Base-by-base conservation (phyloP, 345 rosid species). In the Mercurialis annua region DNA sequence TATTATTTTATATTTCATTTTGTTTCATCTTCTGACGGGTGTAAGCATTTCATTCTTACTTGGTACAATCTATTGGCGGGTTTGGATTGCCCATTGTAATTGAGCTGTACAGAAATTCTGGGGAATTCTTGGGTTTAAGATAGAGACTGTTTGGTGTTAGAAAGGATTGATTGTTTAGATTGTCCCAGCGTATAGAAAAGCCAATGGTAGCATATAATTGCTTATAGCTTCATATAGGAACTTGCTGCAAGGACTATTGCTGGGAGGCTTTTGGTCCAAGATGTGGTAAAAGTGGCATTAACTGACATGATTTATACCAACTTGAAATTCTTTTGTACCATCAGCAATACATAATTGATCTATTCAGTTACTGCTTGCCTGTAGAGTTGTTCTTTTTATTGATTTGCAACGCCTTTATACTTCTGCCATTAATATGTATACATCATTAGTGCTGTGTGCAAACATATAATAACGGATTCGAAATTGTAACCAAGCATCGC, bases 401-500 rank as follows among this genome's bases (percentile, higher is more conserved):
- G 18, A 6, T 62, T n/a, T 50, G 29, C 20, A 5, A 14, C 30
- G 30, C 20, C 48, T 30, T 48, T 67, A 33, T 46, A 64, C 33
- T 62, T 20, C 48, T 40, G 43, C 33, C 63, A 11, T 62, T 71
- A 12, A 50, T 24, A 17, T 68, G 20, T 48, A 27, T 10, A 4
- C 0, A 15, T 23, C 33, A 20, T 56, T 43, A 47, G 11, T 53
- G 53, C 23, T 20, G 56, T 2, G 14, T n/a, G n/a, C n/a, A n/a
- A n/a, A n/a, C n/a, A n/a, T n/a, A n/a, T n/a, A n/a, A n/a, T n/a
- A n/a, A n/a, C n/a, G n/a, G n/a, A n/a, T n/a, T n/a, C n/a, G n/a
- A n/a, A n/a, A 52, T 27, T 23, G 67, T 71, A 50, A 38, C 56
- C 27, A 64, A 44, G 48, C 21, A 62, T 34, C 26, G 51, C 62